phyloP scores from a whole-genome alignment of 768 basidiomycete species.

The Ramaria sp. region DNA sequence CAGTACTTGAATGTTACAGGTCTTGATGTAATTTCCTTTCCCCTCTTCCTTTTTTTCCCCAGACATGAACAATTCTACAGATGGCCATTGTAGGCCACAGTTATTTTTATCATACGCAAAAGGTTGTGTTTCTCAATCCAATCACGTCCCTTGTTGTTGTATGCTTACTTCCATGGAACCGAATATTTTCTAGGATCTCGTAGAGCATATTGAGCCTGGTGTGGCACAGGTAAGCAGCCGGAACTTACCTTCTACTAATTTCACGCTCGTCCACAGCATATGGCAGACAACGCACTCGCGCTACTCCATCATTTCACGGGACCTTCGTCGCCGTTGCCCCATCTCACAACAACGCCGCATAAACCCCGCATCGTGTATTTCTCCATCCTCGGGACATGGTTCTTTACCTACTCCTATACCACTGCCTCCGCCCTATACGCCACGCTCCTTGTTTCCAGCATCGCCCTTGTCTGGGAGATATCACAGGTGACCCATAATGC shows the following conservation, averaged over 20 bases:
- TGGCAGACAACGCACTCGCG: conserved; percentile 80
- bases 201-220: conserved; percentile 76
- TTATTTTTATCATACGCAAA: conserved; percentile 90
- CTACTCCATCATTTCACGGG: conserved; percentile 68
- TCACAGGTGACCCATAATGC: conserved; percentile 27
- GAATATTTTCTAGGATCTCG: conserved; percentile 41
- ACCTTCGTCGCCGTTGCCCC: conserved; percentile 47
- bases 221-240: conserved; percentile 40
- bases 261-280: conserved; percentile 43
- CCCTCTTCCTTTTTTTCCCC: neutral
- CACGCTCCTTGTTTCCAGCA: conserved; percentile 34
- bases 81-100: conserved; percentile 89
- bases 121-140: conserved; percentile 30
- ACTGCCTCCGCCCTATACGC: conserved; percentile 59
- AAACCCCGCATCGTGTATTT: conserved; percentile 55
- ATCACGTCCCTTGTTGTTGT: neutral
- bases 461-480: conserved; percentile 29
- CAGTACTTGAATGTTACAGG: conserved; percentile 85
- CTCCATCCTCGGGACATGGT: conserved; percentile 53
- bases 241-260: neutral
- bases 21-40: conserved; percentile 59
- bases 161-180: neutral
- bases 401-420: conserved; percentile 57
- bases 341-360: neutral
- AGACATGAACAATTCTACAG: conserved; percentile 25